These are phyloP conservation scores for Trichoderma breve DNA, from an alignment of 2,329 filamentous ascomycete genomes.

Conservation along the genomic window DNA sequence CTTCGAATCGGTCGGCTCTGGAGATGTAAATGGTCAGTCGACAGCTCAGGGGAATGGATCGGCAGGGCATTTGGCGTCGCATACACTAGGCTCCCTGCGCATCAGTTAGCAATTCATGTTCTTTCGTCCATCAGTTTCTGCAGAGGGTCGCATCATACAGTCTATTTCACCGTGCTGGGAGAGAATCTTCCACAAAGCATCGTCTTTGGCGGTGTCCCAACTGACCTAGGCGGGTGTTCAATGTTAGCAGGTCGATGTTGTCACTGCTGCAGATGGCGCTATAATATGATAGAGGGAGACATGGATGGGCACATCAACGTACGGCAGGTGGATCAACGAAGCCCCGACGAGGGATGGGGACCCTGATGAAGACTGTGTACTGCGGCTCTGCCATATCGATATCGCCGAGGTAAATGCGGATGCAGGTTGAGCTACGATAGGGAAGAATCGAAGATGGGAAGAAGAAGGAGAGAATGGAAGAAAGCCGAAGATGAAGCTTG, in stretches of 20 bases:
- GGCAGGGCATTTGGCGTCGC: slow-evolving; percentile 26
- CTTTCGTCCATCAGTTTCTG: not conserved
- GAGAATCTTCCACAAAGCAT: slow-evolving; percentile 84
- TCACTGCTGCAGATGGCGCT: not conserved
- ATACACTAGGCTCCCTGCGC: slow-evolving; percentile 72
- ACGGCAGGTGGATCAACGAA: slow-evolving; percentile 90
- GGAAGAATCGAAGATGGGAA: not conserved
- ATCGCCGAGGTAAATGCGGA: not conserved
- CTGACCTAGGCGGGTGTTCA: slow-evolving; percentile 61
- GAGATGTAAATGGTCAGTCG: not conserved
- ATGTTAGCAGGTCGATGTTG: not conserved
- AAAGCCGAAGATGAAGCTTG: not conserved
- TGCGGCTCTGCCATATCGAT: slow-evolving; percentile 51
- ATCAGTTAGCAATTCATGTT: slow-evolving; percentile 1
- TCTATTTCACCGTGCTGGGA: slow-evolving; percentile 83
- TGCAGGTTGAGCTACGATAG: not conserved
- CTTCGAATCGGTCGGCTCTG: slow-evolving; percentile 74
- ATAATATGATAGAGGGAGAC: not conserved
- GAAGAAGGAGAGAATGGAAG: not conserved
- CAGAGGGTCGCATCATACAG: slow-evolving; percentile 55
- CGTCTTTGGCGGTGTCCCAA: slow-evolving; percentile 86
- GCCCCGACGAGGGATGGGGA: slow-evolving; percentile 83
- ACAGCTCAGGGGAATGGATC: not conserved
- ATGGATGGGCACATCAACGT: slow-evolving; percentile 32
- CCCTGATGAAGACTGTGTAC: slow-evolving; percentile 78